phyloP scores from a whole-genome alignment of 768 basidiomycete species.

The Naganishia antarctica region DNA sequence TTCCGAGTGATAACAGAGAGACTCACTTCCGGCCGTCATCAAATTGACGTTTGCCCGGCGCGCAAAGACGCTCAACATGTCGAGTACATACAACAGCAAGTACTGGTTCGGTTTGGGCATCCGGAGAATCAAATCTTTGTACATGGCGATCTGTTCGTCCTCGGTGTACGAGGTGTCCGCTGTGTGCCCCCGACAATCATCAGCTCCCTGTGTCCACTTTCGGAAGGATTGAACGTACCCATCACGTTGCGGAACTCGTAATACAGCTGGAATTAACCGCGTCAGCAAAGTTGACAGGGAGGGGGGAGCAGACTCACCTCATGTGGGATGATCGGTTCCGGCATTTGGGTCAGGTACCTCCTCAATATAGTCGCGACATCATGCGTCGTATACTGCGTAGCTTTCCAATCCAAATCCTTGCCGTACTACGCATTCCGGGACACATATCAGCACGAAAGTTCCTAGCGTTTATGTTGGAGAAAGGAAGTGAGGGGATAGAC shows the following conservation, averaged over 20 bases:
- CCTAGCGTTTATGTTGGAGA: too few species aligned
- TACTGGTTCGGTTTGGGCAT: constrained; percentile 89
- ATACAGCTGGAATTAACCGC: constrained; percentile 17
- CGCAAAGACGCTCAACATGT: constrained; percentile 90
- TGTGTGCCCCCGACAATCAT: constrained; percentile 43
- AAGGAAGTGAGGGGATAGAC: constrained; percentile 36
- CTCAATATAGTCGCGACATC: constrained; percentile 96
- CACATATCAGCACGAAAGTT: neutral
- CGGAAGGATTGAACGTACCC: constrained; percentile 16
- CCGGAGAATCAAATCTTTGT: constrained; percentile 74
- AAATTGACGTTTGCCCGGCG: constrained; percentile 84
- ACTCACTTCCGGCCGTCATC: constrained; percentile 90
- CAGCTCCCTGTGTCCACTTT: too few species aligned
- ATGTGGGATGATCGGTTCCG: constrained; percentile 92
- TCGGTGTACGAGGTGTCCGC: constrained; percentile 66
- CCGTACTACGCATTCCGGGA: constrained; percentile 63
- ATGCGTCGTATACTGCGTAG: constrained; percentile 80
- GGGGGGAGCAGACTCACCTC: too few species aligned
- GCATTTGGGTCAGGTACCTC: constrained; percentile 92
- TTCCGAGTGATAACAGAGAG: neutral
- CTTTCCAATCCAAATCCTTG: constrained; percentile 85
- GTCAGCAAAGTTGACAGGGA: too few species aligned
- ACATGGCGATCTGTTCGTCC: constrained; percentile 68
- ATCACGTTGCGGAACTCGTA: constrained; percentile 39
- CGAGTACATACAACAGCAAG: constrained; percentile 92